phyloP scores from a whole-genome alignment of 1,284 basidiomycete genomes.

The Naganishia sp. region DNA sequence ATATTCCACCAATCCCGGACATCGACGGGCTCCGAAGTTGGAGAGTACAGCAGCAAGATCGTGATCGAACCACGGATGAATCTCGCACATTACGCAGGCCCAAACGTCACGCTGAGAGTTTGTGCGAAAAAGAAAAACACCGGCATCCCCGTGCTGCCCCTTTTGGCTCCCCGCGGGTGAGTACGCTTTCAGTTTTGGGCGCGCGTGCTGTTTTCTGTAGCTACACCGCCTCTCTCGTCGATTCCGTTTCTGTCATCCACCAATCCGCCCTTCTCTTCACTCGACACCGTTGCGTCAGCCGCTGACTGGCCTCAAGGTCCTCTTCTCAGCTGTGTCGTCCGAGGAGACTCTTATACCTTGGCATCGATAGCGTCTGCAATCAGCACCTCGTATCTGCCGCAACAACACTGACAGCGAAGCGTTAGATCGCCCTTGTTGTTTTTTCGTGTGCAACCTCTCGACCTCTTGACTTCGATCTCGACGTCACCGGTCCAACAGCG shows the following conservation, averaged over 20 bases:
- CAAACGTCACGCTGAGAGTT: not conserved
- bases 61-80: constrained; percentile 18
- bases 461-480: not conserved
- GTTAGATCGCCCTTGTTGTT: not conserved
- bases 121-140: not conserved
- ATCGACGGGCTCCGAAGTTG: not conserved
- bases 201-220: constrained; percentile 10
- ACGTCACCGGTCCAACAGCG: constrained; percentile 5
- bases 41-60: constrained; percentile 6
- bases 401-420: not conserved
- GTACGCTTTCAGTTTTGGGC: constrained; percentile 1
- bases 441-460: constrained; percentile 1
- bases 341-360: constrained; percentile 16
- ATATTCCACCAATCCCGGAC: not conserved
- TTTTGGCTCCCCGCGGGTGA: constrained; percentile 23
- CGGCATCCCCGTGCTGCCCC: constrained; percentile 15
- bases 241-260: constrained; percentile 11
- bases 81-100: constrained; percentile 10
- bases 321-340: not conserved
- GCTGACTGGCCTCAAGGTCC: constrained; percentile 9
- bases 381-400: not conserved
- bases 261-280: not conserved
- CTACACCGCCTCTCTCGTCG: constrained; percentile 25
- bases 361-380: not conserved
- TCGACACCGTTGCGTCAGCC: constrained; percentile 3